Conservation (phyloP, 805 yeast species). For the Lipomyces spencermartinsiae region DNA sequence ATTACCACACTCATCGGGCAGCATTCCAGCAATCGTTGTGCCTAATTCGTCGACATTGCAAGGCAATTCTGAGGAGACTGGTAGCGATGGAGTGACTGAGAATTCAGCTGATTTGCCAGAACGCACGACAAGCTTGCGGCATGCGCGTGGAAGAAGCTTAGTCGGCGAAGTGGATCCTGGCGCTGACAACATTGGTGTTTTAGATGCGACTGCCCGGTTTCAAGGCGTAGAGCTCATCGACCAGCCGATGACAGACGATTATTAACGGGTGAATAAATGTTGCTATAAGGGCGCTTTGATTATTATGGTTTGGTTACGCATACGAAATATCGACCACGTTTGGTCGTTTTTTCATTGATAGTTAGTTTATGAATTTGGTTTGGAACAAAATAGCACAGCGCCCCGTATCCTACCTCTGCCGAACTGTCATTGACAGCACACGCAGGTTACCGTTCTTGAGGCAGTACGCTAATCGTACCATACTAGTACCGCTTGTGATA, state of each 20-base stretch:
- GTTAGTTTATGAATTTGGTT: not conserved
- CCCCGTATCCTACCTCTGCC: not conserved
- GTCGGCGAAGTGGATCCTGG: conserved; percentile 17
- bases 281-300: not conserved
- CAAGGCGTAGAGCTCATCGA: conserved; percentile 29
- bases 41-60: not conserved
- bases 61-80: not conserved
- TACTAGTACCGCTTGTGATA: too few relatives aligned
- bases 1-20: not conserved
- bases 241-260: conserved; percentile 26
- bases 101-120: conserved; percentile 8
- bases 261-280: not conserved
- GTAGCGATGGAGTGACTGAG: not conserved
- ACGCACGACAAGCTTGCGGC: conserved; percentile 11
- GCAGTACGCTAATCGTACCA: too few relatives aligned
- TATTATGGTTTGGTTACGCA: not conserved
- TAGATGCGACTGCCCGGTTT: conserved; percentile 8
- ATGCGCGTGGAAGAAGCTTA: conserved; percentile 18
- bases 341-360: not conserved
- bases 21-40: conserved; percentile 3
- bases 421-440: too few relatives aligned
- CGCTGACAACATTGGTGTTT: conserved; percentile 14
- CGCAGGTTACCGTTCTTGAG: too few relatives aligned
- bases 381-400: not conserved
- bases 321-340: not conserved